phyloP scores from a whole-genome alignment of 345 rosid species.

The Acer yangbiense region DNA sequence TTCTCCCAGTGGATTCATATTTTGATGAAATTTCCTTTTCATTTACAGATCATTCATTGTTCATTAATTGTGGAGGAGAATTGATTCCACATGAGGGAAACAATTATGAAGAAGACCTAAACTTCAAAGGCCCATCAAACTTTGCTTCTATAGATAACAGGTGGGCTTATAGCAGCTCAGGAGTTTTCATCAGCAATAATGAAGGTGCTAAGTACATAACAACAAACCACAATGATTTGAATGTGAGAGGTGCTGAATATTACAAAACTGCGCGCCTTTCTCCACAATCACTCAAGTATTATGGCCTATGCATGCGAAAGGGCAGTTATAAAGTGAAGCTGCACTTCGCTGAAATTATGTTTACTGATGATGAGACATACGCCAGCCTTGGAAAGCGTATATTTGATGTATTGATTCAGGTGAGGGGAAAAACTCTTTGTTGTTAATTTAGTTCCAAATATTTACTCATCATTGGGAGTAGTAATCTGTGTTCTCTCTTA shows the following conservation, averaged over 20 bases:
- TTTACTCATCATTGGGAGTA: neutral
- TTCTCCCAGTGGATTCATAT: neutral
- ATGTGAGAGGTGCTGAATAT: slow-evolving; percentile 19
- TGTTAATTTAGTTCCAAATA: neutral
- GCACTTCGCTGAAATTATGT: slow-evolving; percentile 92
- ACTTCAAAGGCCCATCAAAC: slow-evolving; percentile 33
- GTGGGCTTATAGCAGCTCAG: slow-evolving; percentile 88
- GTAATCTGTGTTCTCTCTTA: neutral
- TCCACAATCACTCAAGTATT: slow-evolving; percentile 79
- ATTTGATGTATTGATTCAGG: slow-evolving; percentile 84
- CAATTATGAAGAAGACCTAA: slow-evolving; percentile 53
- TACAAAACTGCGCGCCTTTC: slow-evolving; percentile 72
- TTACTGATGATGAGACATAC: slow-evolving; percentile 43
- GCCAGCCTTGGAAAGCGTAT: slow-evolving; percentile 68
- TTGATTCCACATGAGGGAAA: slow-evolving; percentile 20
- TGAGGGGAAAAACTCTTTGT: slow-evolving; percentile 27
- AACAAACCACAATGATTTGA: too few species aligned
- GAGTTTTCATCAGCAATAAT: slow-evolving; percentile 35
- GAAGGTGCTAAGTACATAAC: neutral
- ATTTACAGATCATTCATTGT: slow-evolving; percentile 62
- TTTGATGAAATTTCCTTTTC: neutral
- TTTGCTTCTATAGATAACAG: slow-evolving; percentile 31
- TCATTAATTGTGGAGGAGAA: slow-evolving; percentile 79
- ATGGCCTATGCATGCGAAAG: slow-evolving; percentile 61
- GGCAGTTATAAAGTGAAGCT: slow-evolving; percentile 70